phyloP scores from a whole-genome alignment of 768 basidiomycete species.

The Termitomyces sp. region DNA sequence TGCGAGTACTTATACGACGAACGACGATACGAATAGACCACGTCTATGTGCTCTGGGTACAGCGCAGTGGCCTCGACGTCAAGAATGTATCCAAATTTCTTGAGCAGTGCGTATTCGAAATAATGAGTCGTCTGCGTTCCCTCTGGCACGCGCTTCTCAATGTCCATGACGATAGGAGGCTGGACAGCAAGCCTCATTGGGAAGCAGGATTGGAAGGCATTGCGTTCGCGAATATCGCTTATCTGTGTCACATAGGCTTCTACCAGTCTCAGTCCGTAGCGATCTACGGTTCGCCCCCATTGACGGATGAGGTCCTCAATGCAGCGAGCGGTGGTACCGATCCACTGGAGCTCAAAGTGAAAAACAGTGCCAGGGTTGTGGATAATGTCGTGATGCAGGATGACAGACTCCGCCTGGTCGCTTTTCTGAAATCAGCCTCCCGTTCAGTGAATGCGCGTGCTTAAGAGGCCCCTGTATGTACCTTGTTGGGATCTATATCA shows the following conservation, averaged over 20 bases:
- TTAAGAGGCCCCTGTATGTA: constrained; percentile 17
- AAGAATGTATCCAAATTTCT: constrained; percentile 76
- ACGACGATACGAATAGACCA: constrained; percentile 87
- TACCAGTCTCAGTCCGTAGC: constrained; percentile 87
- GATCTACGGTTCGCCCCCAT: constrained; percentile 81
- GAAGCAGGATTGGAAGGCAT: constrained; percentile 89
- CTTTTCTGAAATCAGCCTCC: constrained; percentile 51
- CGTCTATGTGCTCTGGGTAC: constrained; percentile 80
- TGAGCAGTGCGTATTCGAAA: constrained; percentile 78
- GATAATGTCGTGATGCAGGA: constrained; percentile 91
- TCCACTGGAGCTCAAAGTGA: constrained; percentile 97
- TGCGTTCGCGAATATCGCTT: constrained; percentile 77
- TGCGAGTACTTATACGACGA: constrained; percentile 78
- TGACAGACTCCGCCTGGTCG: constrained; percentile 82
- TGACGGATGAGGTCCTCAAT: constrained; percentile 85
- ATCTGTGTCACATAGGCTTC: constrained; percentile 94
- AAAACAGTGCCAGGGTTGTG: constrained; percentile 95
- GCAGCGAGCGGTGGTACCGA: constrained; percentile 87
- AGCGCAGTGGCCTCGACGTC: constrained; percentile 76
- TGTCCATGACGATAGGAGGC: constrained; percentile 67
- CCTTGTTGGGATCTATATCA: constrained; percentile 79
- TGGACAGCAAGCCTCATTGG: constrained; percentile 74
- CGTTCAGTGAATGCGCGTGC: not conserved
- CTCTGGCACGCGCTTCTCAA: constrained; percentile 65
- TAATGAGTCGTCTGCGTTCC: constrained; percentile 64